Percentiles rank a stretch among this genome's conserved stretches.
Evolutionary conservation across 2,329 filamentous ascomycete species (phyloP).

Genomic region (Aureobasidium lini): DNA sequence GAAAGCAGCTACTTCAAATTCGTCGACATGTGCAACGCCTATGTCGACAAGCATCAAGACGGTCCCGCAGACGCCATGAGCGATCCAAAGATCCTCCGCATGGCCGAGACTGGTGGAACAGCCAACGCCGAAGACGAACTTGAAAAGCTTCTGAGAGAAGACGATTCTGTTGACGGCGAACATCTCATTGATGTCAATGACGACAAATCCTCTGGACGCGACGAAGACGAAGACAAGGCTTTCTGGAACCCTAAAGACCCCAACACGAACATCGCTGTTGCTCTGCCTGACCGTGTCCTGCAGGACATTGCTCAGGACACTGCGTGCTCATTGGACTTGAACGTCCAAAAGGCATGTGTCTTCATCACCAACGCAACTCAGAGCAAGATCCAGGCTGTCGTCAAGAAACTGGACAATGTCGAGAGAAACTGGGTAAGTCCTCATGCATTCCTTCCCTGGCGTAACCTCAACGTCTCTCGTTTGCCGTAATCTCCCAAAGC

Average conservation of each 20-base stretch:
- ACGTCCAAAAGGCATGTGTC: neutral
- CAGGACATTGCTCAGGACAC: neutral
- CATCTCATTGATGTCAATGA: neutral
- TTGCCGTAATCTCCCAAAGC: neutral
- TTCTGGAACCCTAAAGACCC: conserved; percentile 1
- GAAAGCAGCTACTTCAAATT: neutral
- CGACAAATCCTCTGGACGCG: neutral
- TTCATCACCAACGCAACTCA: neutral
- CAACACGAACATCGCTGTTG: neutral
- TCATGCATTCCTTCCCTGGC: neutral
- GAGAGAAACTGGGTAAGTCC: conserved; percentile 8
- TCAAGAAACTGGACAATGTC: conserved; percentile 8
- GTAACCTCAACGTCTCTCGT: neutral
- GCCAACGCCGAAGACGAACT: neutral
- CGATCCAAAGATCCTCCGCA: neutral
- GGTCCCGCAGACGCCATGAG: neutral
- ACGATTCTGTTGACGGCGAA: neutral
- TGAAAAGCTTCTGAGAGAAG: neutral
- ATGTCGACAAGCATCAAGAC: neutral
- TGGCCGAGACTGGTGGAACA: neutral
- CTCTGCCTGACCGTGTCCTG: conserved; percentile 1
- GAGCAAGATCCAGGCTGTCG: neutral
- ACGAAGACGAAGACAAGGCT: neutral
- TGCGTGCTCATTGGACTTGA: neutral
- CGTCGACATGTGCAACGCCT: neutral